A percentile compares a stretch with the other conserved stretches of the same genome.
These are phyloP conservation scores for Posidonia australis DNA, from an alignment of 106 monocot species.

Conservation along the genomic window DNA sequence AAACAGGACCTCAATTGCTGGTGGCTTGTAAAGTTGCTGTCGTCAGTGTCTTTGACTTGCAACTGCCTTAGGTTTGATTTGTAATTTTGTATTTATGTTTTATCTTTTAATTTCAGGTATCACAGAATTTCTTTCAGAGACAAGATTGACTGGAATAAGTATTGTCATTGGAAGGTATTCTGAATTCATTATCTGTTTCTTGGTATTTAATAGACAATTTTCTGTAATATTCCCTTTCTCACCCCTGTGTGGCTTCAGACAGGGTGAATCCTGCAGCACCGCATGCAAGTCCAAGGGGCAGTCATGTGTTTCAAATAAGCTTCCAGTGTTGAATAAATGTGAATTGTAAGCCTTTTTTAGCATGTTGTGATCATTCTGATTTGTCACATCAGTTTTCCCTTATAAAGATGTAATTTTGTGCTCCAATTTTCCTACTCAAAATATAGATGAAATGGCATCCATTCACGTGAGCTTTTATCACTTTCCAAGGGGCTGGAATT, in stretches of 20 bases:
- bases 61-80: neutral
- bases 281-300: constrained; percentile 66
- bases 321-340: constrained; percentile 67
- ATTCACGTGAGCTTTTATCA: neutral
- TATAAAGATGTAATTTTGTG: neutral
- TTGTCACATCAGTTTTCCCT: neutral
- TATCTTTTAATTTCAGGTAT: constrained; percentile 14
- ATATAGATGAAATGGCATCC: neutral
- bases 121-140: constrained; percentile 30
- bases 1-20: too few relatives aligned
- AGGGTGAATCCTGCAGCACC: constrained; percentile 69
- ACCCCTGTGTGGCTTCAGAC: constrained; percentile 5
- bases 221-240: neutral
- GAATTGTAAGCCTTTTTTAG: constrained; percentile 55
- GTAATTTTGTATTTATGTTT: neutral
- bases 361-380: neutral
- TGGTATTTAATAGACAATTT: neutral
- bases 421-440: neutral
- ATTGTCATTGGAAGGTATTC: constrained; percentile 62
- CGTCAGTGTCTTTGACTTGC: neutral
- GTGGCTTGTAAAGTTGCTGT: neutral
- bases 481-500: too few relatives aligned
- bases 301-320: constrained; percentile 81
- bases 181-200: neutral
- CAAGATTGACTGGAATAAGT: constrained; percentile 49